Percentiles rank a stretch among this genome's conserved stretches.
Conservation (phyloP, 2,329 filamentous ascomycete species). For the Colletotrichum orbiculare region DNA sequence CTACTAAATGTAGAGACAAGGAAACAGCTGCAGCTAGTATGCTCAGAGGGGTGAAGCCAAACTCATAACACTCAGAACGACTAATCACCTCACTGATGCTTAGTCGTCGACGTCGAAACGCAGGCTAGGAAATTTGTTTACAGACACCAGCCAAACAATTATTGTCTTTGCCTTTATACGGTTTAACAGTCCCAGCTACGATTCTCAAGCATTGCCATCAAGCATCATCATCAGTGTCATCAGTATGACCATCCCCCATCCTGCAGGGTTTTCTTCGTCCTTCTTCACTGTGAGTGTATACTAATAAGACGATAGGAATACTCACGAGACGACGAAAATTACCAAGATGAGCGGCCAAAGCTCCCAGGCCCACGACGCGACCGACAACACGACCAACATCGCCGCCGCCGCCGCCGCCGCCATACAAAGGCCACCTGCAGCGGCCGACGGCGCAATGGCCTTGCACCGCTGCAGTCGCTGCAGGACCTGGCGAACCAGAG, state of each 20-base stretch:
- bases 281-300: no score
- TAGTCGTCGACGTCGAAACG: neutral
- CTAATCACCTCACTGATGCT: neutral
- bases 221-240: no score
- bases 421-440: neutral
- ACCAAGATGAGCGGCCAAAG: neutral
- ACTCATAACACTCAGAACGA: neutral
- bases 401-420: neutral
- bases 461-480: constrained; percentile 6
- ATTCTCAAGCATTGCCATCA: no score
- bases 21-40: no score
- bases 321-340: neutral
- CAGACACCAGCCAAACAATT: neutral
- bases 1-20: no score
- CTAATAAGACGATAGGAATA: neutral
- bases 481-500: neutral
- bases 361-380: neutral
- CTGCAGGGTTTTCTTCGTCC: no score
- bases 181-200: no score
- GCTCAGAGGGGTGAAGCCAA: neutral
- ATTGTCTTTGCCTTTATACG: no score
- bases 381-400: neutral
- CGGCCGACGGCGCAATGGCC: neutral
- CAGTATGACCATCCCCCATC: no score
- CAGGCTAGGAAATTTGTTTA: neutral